A percentile compares a stretch with the other conserved stretches of the same genome.
Evolutionary conservation across 495 filamentous ascomycete genomes (phyloP).

Genomic region (Jackrogersella multiformis): DNA sequence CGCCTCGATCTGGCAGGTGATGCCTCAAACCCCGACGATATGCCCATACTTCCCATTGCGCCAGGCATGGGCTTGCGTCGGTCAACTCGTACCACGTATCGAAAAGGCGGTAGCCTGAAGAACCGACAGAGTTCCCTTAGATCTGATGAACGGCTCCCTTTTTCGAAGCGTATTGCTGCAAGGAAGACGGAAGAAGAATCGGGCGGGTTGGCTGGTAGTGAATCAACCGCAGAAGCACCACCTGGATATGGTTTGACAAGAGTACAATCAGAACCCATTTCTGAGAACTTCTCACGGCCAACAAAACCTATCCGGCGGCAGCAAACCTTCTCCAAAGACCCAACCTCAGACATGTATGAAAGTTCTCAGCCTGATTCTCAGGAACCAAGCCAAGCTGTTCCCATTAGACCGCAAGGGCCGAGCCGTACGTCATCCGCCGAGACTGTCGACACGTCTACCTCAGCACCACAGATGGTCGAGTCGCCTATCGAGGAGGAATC

Average conservation of each 20-base stretch:
- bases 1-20: slow-evolving; percentile 49
- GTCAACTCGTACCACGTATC: slow-evolving; percentile 91
- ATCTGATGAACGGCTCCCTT: slow-evolving; percentile 59
- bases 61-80: slow-evolving; percentile 82
- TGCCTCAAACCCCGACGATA: slow-evolving; percentile 72
- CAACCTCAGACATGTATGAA: slow-evolving; percentile 29
- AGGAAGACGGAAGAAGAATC: slow-evolving; percentile 66
- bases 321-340: slow-evolving; percentile 53
- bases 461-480: slow-evolving; percentile 75
- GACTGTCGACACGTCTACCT: slow-evolving; percentile 40
- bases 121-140: slow-evolving; percentile 70
- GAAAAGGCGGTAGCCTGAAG: slow-evolving; percentile 80
- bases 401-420: slow-evolving; percentile 31
- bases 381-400: slow-evolving; percentile 24
- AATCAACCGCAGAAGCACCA: slow-evolving; percentile 59
- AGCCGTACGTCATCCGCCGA: slow-evolving; percentile 38
- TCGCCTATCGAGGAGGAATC: slow-evolving; percentile 66
- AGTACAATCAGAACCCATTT: slow-evolving; percentile 80
- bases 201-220: slow-evolving; percentile 61
- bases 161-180: slow-evolving; percentile 74
- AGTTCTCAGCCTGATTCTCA: slow-evolving; percentile 16
- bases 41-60: slow-evolving; percentile 82
- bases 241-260: slow-evolving; percentile 67
- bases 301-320: slow-evolving; percentile 56
- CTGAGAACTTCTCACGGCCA: slow-evolving; percentile 65